These are phyloP conservation scores for Hanseniaspora opuntiae DNA, from an alignment of 805 yeast species.

Conservation along the genomic window DNA sequence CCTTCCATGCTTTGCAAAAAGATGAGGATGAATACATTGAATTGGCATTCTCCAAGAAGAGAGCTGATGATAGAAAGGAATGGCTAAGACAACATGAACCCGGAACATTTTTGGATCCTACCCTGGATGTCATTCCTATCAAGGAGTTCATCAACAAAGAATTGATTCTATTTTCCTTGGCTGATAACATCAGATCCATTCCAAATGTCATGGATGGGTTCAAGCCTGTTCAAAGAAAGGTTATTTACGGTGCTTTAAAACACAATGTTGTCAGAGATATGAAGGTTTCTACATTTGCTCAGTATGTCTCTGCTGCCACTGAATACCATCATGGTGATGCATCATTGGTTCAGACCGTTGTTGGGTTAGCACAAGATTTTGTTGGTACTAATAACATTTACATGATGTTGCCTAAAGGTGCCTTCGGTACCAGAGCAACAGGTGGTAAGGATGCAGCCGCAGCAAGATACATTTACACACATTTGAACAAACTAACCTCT, in stretches of 20 bases:
- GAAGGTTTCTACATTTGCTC: conserved; percentile 82
- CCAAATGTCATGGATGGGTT: conserved; percentile 91
- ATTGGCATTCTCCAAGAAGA: conserved; percentile 84
- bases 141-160: conserved; percentile 91
- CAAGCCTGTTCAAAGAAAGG: conserved; percentile 94
- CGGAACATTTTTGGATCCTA: conserved; percentile 82
- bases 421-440: conserved; percentile 86
- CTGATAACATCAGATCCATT: conserved; percentile 88
- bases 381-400: conserved; percentile 86
- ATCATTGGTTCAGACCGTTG: conserved; percentile 75
- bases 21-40: conserved; percentile 71
- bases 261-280: conserved; percentile 63
- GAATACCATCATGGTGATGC: conserved; percentile 94
- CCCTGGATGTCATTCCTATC: conserved; percentile 64
- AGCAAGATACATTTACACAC: conserved; percentile 88
- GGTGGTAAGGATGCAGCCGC: conserved; percentile 99
- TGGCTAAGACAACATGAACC: conserved; percentile 88
- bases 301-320: conserved; percentile 76
- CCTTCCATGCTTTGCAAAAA: conserved; percentile 66
- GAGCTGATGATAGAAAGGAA: conserved; percentile 93
- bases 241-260: conserved; percentile 73
- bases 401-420: conserved; percentile 77
- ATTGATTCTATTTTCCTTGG: conserved; percentile 85
- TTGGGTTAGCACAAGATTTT: conserved; percentile 88
- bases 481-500: conserved; percentile 60